phyloP scores from a whole-genome alignment of 2,329 filamentous ascomycete species.

The Fusarium clavum region DNA sequence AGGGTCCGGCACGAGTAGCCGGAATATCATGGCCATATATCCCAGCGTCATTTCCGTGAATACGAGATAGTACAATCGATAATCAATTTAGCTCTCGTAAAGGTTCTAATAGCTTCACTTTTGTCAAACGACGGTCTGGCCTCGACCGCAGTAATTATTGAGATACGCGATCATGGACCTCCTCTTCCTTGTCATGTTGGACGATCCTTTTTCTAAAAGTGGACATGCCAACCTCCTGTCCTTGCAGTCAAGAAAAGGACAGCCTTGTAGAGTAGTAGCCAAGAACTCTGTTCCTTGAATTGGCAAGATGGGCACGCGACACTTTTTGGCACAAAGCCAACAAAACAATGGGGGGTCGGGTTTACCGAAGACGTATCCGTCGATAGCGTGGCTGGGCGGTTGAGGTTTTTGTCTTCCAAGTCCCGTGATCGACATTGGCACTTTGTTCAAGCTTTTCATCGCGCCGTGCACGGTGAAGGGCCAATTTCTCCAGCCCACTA shows the following conservation, averaged over 20 bases:
- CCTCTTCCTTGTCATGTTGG: constrained; percentile 13
- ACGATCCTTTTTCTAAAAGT: constrained; percentile 18
- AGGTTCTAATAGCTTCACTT: neutral
- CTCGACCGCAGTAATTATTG: neutral
- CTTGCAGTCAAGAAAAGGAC: neutral
- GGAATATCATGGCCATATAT: neutral
- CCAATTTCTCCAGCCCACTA: neutral
- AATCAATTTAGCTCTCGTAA: constrained; percentile 5
- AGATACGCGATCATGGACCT: constrained; percentile 17
- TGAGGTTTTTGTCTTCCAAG: neutral
- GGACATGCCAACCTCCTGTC: neutral
- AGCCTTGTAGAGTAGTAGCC: neutral
- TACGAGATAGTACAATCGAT: constrained; percentile 9
- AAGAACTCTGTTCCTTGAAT: constrained; percentile 9
- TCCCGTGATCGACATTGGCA: constrained; percentile 7
- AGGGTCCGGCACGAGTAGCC: constrained; percentile 13
- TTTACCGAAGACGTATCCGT: constrained; percentile 10
- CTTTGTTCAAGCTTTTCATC: constrained; percentile 4
- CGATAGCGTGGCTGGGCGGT: neutral
- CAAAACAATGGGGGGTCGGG: constrained; percentile 9
- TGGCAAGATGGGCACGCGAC: constrained; percentile 33
- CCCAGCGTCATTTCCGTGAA: constrained; percentile 22
- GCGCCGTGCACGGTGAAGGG: neutral
- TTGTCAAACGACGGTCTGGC: neutral
- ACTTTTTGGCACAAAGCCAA: constrained; percentile 2